These are phyloP conservation scores for Epichloe typhina DNA, from an alignment of 2,329 filamentous ascomycete species.

Conservation along the genomic window DNA sequence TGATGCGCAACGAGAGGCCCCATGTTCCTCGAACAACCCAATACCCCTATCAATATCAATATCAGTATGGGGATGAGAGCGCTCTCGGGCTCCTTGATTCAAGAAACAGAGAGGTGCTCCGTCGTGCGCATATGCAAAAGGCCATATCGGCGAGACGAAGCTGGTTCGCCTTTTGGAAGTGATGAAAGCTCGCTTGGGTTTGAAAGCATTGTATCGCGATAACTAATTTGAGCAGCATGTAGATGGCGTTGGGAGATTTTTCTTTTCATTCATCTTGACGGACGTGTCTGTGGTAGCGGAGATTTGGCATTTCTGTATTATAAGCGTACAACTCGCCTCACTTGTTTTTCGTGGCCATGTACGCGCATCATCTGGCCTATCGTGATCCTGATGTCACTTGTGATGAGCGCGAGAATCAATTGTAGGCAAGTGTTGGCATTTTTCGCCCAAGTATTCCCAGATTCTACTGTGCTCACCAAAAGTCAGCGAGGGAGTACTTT, in stretches of 20 bases:
- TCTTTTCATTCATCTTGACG: no score
- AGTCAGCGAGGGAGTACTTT: no score
- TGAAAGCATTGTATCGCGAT: background rate
- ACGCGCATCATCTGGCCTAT: no score
- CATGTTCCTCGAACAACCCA: constrained; percentile 25
- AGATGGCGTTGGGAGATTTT: constrained; percentile 7
- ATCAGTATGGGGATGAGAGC: constrained; percentile 26
- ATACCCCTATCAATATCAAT: constrained; percentile 17
- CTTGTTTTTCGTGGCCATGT: no score
- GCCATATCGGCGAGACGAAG: constrained; percentile 21
- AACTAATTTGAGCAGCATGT: background rate
- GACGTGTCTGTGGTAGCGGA: no score
- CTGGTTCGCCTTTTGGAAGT: constrained; percentile 11
- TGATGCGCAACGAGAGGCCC: constrained; percentile 44
- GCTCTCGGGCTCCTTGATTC: constrained; percentile 39
- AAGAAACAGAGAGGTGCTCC: constrained; percentile 40
- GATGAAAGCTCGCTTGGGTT: background rate
- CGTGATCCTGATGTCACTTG: no score
- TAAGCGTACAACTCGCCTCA: no score
- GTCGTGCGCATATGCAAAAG: constrained; percentile 38
- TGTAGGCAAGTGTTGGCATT: no score
- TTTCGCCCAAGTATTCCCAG: no score
- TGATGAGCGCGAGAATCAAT: no score
- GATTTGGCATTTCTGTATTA: no score
- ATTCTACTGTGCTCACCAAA: no score